Base-by-base conservation (phyloP, 345 rosid species). In the Camelina sativa region DNA sequence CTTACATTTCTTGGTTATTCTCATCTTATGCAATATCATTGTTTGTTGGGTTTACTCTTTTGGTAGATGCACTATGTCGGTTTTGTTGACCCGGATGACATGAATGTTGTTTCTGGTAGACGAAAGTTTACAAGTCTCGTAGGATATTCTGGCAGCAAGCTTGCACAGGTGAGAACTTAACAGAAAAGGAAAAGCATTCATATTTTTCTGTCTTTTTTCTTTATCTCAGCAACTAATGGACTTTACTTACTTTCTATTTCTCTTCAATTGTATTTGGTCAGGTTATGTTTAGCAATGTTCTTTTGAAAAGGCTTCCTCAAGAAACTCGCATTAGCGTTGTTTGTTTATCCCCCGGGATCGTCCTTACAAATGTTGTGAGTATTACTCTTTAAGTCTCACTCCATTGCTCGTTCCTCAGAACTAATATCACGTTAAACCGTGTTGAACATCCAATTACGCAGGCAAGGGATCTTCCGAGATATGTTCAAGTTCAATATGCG, bases 31-130 rank as follows among this genome's bases (percentile, higher is more conserved):
- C 62, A 62, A 28, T 59, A 43, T 43, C 78, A 40, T 50, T 11
- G 12, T 65, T 71, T n/a, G 40, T 72, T 68, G 61, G 28, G 46
- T 57, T 44, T 71, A n/a, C 72, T 51, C 57, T 62, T 64, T 52
- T 15, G 77, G 78, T 73, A 93, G 98, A 91, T 93, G 96, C 97
- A 93, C 78, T 84, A 89, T 72, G 87, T 93, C 25, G 96, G 98
- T 73, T 89, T 88, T 66, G 90, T 91, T 79, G 91, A 91, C 77
- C 84, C 93, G 10, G 93, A 91, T 76, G 98, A 93, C 75, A 91
- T 93, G 93, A 88, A 91, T 81, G 83, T 86, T 58, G 85, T 76
- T 62, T 84, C 90, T 71, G 96, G 97, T 51, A 91, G 79, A 80
- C 79, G 89, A 74, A 91, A 91, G 73, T 91, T 72, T 80, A 71